Evolutionary conservation across 371 early-diverging fungal genomes (phyloP).

Genomic region (Rhizomucor pusillus): DNA sequence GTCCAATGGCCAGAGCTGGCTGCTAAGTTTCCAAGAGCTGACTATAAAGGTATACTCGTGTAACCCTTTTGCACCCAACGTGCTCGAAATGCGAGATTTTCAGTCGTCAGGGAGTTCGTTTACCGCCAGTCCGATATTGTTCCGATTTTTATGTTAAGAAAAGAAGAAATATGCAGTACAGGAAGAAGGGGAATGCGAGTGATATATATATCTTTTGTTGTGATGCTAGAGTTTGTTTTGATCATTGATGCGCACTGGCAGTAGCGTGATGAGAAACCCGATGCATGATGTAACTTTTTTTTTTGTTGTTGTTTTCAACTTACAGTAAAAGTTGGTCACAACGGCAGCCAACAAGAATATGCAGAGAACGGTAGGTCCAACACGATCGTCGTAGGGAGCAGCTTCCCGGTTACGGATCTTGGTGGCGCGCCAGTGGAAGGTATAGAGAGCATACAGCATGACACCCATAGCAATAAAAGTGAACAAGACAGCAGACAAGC

Average conservation of each 20-base stretch:
- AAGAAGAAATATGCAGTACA: background rate
- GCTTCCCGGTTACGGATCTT: constrained; percentile 51
- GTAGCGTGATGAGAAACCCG: too few species aligned
- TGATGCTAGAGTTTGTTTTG: background rate
- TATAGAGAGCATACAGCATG: constrained; percentile 72
- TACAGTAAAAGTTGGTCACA: constrained; percentile 82
- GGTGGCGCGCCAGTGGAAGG: constrained; percentile 84
- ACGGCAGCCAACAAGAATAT: constrained; percentile 64
- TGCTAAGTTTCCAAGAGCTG: constrained; percentile 56
- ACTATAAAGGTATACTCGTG: constrained; percentile 74
- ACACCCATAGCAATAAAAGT: constrained; percentile 70
- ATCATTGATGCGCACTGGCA: constrained; percentile 2
- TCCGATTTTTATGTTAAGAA: background rate
- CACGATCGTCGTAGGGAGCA: constrained; percentile 58
- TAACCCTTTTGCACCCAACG: constrained; percentile 24
- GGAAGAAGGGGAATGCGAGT: too few species aligned
- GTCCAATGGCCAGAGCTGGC: constrained; percentile 87
- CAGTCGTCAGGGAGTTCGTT: background rate
- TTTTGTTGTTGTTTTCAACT: constrained; percentile 44
- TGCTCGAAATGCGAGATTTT: constrained; percentile 1
- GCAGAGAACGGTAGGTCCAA: constrained; percentile 54
- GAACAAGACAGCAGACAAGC: constrained; percentile 72
- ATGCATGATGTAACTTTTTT: background rate
- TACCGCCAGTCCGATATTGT: background rate
- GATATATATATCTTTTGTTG: too few species aligned